Percentiles rank a stretch among this genome's conserved stretches.
These are phyloP conservation scores for Ganoderma multipileum DNA, from an alignment of 1,284 basidiomycete species.

Conservation along the genomic window DNA sequence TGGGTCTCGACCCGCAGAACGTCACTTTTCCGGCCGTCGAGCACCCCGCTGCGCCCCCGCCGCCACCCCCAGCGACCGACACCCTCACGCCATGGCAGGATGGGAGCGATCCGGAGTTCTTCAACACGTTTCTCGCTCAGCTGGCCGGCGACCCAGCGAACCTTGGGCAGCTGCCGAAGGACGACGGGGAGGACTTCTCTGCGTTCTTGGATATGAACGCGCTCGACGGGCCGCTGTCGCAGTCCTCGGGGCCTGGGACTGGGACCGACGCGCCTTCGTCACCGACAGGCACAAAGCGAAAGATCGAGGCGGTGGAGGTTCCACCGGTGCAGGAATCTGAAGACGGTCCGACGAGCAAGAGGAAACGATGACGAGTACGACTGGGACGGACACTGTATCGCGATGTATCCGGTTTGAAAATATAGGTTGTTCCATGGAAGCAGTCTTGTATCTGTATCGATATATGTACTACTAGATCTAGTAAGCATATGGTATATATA, in stretches of 20 bases:
- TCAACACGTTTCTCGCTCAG: conserved; percentile 39
- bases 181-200: conserved; percentile 44
- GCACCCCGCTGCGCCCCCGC: conserved; percentile 10
- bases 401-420: not conserved
- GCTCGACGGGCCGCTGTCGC: conserved; percentile 2
- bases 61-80: conserved; percentile 6
- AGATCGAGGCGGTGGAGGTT: conserved; percentile 49
- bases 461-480: conserved; percentile 1
- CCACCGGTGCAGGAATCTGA: conserved; percentile 13
- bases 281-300: conserved; percentile 49
- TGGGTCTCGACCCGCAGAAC: conserved; percentile 65
- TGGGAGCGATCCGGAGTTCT: conserved; percentile 41
- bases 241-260: conserved; percentile 9
- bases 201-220: conserved; percentile 50
- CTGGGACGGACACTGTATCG: not conserved
- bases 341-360: conserved; percentile 23
- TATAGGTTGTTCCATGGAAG: not conserved
- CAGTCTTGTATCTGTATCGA: conserved; percentile 12
- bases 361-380: conserved; percentile 15
- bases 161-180: not conserved
- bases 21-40: conserved; percentile 38
- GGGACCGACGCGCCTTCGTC: conserved; percentile 20
- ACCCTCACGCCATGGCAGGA: conserved; percentile 4
- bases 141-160: conserved; percentile 24
- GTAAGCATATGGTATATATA: not conserved